Evolutionary conservation across 164 flowering plant genomes (phyloP).

Genomic region (Chloranthus sessilifolius): DNA sequence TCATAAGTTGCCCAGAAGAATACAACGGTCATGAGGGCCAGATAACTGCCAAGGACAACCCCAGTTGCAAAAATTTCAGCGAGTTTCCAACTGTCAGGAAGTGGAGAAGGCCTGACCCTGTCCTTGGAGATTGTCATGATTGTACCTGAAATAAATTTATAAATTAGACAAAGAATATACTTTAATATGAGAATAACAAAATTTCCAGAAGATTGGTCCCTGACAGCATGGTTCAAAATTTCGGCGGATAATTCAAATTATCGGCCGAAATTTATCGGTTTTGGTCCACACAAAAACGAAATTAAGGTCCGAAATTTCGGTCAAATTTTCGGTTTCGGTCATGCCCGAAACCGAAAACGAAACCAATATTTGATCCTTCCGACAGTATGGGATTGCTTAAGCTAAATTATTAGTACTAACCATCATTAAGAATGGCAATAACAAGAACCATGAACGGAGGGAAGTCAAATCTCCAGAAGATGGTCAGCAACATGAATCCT

Average conservation of each 20-base stretch:
- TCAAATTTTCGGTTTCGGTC: too few relatives aligned
- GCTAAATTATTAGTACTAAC: slow-evolving; percentile 31
- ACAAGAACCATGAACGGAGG: slow-evolving; percentile 73
- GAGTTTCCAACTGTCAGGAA: slow-evolving; percentile 70
- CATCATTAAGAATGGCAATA: slow-evolving; percentile 69
- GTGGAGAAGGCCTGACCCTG: slow-evolving; percentile 66
- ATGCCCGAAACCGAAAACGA: too few relatives aligned
- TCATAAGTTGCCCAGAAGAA: slow-evolving; percentile 45
- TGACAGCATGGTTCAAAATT: too few relatives aligned
- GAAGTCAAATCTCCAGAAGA: slow-evolving; percentile 52
- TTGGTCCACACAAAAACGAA: too few relatives aligned
- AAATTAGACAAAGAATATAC: neutral
- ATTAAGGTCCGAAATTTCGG: too few relatives aligned
- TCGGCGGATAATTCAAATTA: too few relatives aligned
- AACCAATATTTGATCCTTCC: too few relatives aligned
- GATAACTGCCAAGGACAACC: slow-evolving; percentile 44
- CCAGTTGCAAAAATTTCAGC: slow-evolving; percentile 67
- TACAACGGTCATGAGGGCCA: slow-evolving; percentile 52
- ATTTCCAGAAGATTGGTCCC: too few relatives aligned
- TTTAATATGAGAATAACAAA: neutral
- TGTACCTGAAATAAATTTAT: slow-evolving; percentile 36
- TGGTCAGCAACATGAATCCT: slow-evolving; percentile 50
- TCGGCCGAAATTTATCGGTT: too few relatives aligned
- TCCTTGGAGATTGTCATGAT: slow-evolving; percentile 79
- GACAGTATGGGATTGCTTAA: too few relatives aligned